Base-by-base conservation (phyloP, 495 filamentous ascomycete species). In the Hypoxylon lenormandii region DNA sequence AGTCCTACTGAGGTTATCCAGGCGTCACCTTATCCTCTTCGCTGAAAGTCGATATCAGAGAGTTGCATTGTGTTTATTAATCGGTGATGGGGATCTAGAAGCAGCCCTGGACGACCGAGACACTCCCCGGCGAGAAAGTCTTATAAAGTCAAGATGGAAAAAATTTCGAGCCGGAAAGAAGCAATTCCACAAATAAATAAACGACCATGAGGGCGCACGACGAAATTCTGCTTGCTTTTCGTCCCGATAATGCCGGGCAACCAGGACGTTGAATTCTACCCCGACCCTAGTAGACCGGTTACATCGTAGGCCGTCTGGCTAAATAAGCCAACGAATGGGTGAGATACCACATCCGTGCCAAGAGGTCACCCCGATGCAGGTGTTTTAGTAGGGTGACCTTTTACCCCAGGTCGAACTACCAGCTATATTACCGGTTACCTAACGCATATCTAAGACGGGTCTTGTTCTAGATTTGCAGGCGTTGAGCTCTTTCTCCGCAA, bases 271-370 rank as follows among this genome's bases (percentile, higher is more conserved):
- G 52, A 58, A 66, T 71, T 71, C 42, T 71, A 1, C 62, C 68
- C 53, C 33, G 47, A 65, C 62, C 68, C 68, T 63, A 36, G 68
- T 16, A 42, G 5, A 7, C 21, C 37, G 65, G 65, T 58, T 69
- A 42, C 65, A 63, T 55, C 23, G 51, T 26, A 26, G 51, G 28
- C 51, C 15, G 53, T 5, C 62, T 63, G 68, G 68, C 58, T 71
- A 71, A 71, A 71, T 49, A 26, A 12, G 16, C 4, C 52, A 43
- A 15, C 62, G 57, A 71, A 62, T 66, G 15, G 53, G 15, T 48
- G 6, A 6, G 42, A 13, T 15, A 63, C 21, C 49, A 69, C 30
- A 23, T 28, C 58, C 54, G 21, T 43, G 48, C 28, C 19, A 48
- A 65, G 55, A 58, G 47, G 60, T 53, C 38, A 56, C 36, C 60